phyloP scores from a whole-genome alignment of 768 basidiomycete species.

The Macrolepiota dolichaula region DNA sequence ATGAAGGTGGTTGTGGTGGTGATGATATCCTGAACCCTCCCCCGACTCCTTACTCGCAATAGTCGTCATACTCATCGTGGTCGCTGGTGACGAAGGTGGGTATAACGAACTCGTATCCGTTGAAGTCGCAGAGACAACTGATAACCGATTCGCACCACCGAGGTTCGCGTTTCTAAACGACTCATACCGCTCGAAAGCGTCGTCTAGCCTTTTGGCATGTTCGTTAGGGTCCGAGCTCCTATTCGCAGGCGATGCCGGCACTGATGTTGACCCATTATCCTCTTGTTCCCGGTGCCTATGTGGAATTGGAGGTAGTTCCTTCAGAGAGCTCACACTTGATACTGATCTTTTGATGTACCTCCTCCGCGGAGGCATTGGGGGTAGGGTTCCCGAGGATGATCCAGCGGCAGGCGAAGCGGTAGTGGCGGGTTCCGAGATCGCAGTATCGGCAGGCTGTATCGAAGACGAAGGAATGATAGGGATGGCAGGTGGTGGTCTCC shows the following conservation, averaged over 20 bases:
- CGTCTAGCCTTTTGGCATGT: conserved; percentile 54
- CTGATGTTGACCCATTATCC: neutral
- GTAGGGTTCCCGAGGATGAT: neutral
- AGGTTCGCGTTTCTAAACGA: conserved; percentile 60
- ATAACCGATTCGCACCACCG: conserved; percentile 43
- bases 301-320: conserved; percentile 4
- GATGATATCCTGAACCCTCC: neutral
- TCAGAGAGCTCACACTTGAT: neutral
- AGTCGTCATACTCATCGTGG: conserved; percentile 25
- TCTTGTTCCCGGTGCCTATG: no score
- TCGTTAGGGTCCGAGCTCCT: conserved; percentile 26
- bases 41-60: conserved; percentile 3
- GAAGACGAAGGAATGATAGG: neutral
- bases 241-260: conserved; percentile 15
- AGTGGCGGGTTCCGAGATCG: neutral
- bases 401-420: neutral
- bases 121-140: conserved; percentile 54
- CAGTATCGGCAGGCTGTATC: neutral
- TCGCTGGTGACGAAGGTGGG: conserved; percentile 37
- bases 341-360: neutral
- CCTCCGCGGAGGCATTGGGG: neutral
- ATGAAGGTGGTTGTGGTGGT: no score
- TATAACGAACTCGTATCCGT: conserved; percentile 19
- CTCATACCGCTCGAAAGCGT: conserved; percentile 90
- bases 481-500: conserved; percentile 12